Percentiles rank a stretch among this genome's conserved stretches.
phyloP scores from a whole-genome alignment of 1,284 basidiomycete species.

The Ceratobasidium sp. region DNA sequence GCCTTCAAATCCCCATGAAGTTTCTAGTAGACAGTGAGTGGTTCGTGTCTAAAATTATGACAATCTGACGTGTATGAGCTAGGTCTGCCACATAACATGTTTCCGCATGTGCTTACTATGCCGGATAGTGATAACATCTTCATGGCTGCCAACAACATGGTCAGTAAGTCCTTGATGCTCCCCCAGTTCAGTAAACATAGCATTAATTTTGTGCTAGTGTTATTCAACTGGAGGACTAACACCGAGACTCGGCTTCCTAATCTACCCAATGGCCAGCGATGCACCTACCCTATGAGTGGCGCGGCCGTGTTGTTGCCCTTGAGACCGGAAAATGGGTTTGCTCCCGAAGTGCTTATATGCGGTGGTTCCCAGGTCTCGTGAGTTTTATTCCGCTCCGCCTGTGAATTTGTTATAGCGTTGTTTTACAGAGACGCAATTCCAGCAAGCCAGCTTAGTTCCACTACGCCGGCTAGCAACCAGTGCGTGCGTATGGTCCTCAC shows the following conservation, averaged over 20 bases:
- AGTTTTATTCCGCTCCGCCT: background rate
- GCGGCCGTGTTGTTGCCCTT: constrained; percentile 77
- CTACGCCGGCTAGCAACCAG: constrained; percentile 34
- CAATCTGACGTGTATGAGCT: background rate
- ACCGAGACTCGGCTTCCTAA: constrained; percentile 73
- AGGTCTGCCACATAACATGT: constrained; percentile 34
- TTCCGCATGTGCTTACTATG: constrained; percentile 6
- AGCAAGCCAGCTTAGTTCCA: background rate
- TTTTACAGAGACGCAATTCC: constrained; percentile 51
- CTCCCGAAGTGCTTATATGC: constrained; percentile 79
- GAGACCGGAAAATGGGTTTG: constrained; percentile 71
- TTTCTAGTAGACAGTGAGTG: background rate
- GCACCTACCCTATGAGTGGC: constrained; percentile 86
- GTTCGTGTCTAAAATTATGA: too few species aligned
- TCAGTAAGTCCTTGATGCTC: background rate
- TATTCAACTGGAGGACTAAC: constrained; percentile 80
- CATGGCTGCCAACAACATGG: constrained; percentile 24
- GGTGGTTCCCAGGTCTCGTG: constrained; percentile 69
- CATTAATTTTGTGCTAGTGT: constrained; percentile 62
- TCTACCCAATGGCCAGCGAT: constrained; percentile 84
- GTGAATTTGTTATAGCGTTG: background rate
- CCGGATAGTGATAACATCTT: background rate
- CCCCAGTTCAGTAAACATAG: background rate
- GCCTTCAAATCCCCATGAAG: constrained; percentile 67
- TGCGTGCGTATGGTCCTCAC: constrained; percentile 37